Percentiles rank a stretch among this genome's conserved stretches.
phyloP scores from a whole-genome alignment of 768 basidiomycete genomes.

The Leccinum barrowsii region DNA sequence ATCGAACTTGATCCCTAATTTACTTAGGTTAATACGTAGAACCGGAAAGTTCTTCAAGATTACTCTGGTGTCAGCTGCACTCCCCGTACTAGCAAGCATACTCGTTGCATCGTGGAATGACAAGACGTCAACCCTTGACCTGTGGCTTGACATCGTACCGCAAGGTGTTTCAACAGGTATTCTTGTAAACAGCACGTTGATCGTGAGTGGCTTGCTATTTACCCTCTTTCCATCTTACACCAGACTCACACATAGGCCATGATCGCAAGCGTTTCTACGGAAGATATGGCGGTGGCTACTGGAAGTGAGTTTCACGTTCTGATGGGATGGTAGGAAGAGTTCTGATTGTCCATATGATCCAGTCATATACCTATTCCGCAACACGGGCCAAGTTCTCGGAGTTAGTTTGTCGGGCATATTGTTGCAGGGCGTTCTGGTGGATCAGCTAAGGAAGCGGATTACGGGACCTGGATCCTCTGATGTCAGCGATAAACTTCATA shows the following conservation, averaged over 20 bases:
- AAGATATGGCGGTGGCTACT: slow-evolving; percentile 85
- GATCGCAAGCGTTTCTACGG: slow-evolving; percentile 74
- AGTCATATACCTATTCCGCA: slow-evolving; percentile 94
- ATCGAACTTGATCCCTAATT: neutral
- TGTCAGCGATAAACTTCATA: slow-evolving; percentile 44
- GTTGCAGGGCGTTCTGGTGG: slow-evolving; percentile 72
- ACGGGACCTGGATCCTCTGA: slow-evolving; percentile 69
- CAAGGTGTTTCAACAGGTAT: slow-evolving; percentile 83
- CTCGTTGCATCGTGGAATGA: slow-evolving; percentile 68
- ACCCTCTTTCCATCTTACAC: slow-evolving; percentile 3
- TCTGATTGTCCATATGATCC: slow-evolving; percentile 6
- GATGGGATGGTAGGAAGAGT: neutral
- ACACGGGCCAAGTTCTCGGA: slow-evolving; percentile 92
- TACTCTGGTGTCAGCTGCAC: slow-evolving; percentile 31
- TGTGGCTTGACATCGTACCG: slow-evolving; percentile 77
- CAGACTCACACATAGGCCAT: slow-evolving; percentile 56
- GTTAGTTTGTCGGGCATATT: slow-evolving; percentile 86
- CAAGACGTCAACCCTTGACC: slow-evolving; percentile 52
- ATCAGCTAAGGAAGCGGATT: slow-evolving; percentile 70
- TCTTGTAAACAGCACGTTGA: slow-evolving; percentile 80
- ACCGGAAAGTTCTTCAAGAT: neutral
- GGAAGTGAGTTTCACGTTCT: slow-evolving; percentile 60
- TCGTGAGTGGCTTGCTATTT: slow-evolving; percentile 46
- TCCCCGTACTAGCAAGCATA: slow-evolving; percentile 56
- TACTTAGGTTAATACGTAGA: neutral